Conservation (phyloP, 345 rosid species). For the Populus ilicifolia region DNA sequence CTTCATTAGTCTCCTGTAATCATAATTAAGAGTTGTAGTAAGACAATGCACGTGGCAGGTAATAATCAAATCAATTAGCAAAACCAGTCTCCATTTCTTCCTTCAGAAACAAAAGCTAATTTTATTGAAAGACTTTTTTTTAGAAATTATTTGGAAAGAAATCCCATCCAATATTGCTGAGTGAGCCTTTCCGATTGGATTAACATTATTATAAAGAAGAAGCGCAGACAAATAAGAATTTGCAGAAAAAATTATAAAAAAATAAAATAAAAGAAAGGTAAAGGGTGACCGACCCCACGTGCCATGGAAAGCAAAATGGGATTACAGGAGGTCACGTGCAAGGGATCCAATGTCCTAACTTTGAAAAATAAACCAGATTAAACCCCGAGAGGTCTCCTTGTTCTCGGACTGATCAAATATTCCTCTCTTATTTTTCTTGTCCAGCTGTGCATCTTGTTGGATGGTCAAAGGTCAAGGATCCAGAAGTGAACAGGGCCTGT, state of each 20-base stretch:
- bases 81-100: background rate
- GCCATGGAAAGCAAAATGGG: conserved; percentile 34
- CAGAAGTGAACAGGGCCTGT: background rate
- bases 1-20: too few relatives aligned
- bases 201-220: background rate
- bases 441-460: conserved; percentile 1
- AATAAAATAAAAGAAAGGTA: background rate
- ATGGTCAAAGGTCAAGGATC: conserved; percentile 55
- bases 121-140: too few relatives aligned
- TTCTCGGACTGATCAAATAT: conserved; percentile 22
- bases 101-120: too few relatives aligned
- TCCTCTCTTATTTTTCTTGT: conserved; percentile 6
- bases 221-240: background rate
- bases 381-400: background rate
- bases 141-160: too few relatives aligned
- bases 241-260: background rate
- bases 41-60: background rate
- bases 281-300: conserved; percentile 33
- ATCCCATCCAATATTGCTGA: background rate
- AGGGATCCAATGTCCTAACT: conserved; percentile 38
- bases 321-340: conserved; percentile 43
- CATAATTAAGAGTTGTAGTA: too few relatives aligned
- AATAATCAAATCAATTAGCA: background rate
- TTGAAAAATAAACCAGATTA: background rate
- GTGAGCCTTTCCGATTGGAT: background rate